Evolutionary conservation across 768 basidiomycete species (phyloP), one percentile per base, ranked within the genome.

Genomic region (Hemileccinum rubropunctum): DNA sequence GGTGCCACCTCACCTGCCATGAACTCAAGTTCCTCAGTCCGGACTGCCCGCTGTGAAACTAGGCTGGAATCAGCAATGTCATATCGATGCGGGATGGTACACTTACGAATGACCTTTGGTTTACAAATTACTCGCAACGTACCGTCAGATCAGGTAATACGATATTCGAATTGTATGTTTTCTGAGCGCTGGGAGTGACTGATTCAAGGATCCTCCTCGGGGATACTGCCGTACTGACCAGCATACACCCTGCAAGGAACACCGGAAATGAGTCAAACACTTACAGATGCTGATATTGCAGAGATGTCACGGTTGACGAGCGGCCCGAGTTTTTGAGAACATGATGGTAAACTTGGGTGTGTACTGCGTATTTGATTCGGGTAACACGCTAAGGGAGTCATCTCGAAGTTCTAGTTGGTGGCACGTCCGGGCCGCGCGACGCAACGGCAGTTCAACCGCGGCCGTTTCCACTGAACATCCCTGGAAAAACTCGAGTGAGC

Each of bases 91-190:
- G 41, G 14, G 15, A 28, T 20, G 52, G 35, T 38, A 18, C 4
- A 61, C 74, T 51, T 67, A 77, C 60, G 82, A 81, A 56, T 76
- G 71, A 4, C 81, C 79, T 58, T 78, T 75, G 47, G 74, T 69
- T 69, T 81, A 67, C 20, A 79, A 58, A 10, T 76, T 67, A 58
- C 73, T 50, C 66, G 71, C 21, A 81, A 52, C 0, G 78, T 80
- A 71, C 73, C 8, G 65, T 69, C 37, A 73, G 70, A 58, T 78
- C 75, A 0, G 72, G 72, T 5, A 64, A 83, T 67, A 61, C 80
- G 52, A 17, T 3, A 30, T 52, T 30, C 53, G 57, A 18, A 59
- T 45, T 13, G 48, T 54, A 23, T 56, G 49, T 33, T 53, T 47
- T 11, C 52, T 38, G 17, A 61, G 50, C 26, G 45, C 48, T 4